Conservation (phyloP, 2,329 filamentous ascomycete species). For the Ophiosphaerella korrae region DNA sequence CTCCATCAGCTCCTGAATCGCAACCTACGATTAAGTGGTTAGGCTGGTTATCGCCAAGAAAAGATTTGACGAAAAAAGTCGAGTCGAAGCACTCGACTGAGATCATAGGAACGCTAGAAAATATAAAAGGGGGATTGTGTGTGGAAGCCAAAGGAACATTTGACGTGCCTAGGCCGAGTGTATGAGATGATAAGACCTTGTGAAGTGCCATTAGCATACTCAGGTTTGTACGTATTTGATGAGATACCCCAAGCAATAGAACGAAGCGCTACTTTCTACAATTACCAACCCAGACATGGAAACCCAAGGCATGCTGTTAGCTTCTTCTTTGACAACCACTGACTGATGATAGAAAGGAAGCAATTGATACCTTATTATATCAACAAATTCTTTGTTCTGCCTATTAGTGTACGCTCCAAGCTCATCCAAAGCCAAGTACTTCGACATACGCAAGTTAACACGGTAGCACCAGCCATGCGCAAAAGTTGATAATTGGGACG, state of each 20-base stretch:
- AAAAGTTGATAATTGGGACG: no score
- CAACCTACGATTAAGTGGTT: conserved; percentile 36
- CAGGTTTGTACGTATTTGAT: not conserved
- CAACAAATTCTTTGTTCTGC: no score
- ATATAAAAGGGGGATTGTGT: conserved; percentile 59
- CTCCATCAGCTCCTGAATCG: conserved; percentile 28
- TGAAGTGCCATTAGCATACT: not conserved
- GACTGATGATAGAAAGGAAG: no score
- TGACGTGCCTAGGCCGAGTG: conserved; percentile 5
- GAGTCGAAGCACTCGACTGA: conserved; percentile 44
- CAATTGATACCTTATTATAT: no score
- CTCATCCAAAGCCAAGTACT: no score
- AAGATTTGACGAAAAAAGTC: conserved; percentile 53
- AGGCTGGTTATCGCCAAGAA: conserved; percentile 38
- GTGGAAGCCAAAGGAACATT: conserved; percentile 58
- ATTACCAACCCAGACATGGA: no score
- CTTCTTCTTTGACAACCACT: no score
- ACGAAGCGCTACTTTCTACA: no score
- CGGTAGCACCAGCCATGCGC: no score
- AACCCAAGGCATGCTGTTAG: no score
- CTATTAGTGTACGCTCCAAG: no score
- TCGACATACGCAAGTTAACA: no score
- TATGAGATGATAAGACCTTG: not conserved
- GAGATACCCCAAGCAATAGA: not conserved
- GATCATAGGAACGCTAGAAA: conserved; percentile 61